Conservation (phyloP, 2,329 filamentous ascomycete species). For the Colletotrichum camelliae region DNA sequence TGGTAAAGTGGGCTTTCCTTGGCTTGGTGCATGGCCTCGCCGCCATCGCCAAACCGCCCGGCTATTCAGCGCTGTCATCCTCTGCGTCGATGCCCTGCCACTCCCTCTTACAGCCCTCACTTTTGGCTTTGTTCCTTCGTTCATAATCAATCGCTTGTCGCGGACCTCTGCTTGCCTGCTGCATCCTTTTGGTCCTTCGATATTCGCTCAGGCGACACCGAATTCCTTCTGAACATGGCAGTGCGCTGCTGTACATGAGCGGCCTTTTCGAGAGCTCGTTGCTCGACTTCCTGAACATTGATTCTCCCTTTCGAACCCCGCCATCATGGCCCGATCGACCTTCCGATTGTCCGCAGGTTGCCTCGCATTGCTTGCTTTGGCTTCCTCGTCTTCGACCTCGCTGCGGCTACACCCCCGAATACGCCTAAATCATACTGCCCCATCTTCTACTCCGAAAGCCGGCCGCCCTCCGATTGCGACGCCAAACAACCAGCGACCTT, state of each 20-base stretch:
- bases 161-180: background rate
- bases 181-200: background rate
- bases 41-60: conserved; percentile 12
- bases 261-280: conserved; percentile 12
- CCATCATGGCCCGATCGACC: conserved; percentile 1
- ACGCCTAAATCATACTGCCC: conserved; percentile 17
- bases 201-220: background rate
- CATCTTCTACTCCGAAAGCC: conserved; percentile 19
- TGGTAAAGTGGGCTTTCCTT: conserved; percentile 9
- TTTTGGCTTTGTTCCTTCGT: background rate
- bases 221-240: conserved; percentile 18
- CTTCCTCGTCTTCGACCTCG: background rate
- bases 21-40: background rate
- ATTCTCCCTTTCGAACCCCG: background rate
- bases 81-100: background rate
- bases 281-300: background rate
- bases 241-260: conserved; percentile 16
- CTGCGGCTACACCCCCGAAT: background rate
- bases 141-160: background rate
- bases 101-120: background rate
- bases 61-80: background rate
- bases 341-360: background rate
- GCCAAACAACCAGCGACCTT: conserved; percentile 9
- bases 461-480: conserved; percentile 14
- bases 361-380: conserved; percentile 6